phyloP scores from a whole-genome alignment of 129 eudicot species.

The Artemisia annua region DNA sequence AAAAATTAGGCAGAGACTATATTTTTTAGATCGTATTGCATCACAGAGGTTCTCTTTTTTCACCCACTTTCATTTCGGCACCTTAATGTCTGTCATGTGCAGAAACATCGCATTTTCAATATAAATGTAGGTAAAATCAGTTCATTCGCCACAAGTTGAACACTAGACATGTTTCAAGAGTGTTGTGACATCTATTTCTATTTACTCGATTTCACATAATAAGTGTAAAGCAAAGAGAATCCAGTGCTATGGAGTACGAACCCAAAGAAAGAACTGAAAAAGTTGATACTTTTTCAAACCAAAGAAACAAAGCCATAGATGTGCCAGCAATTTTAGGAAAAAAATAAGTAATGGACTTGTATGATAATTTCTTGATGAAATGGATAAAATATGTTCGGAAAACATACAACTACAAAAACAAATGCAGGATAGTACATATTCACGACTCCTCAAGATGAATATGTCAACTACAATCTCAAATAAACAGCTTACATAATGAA shows the following conservation, averaged over 20 bases:
- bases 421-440: too few relatives aligned
- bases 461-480: not conserved
- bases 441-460: too few relatives aligned
- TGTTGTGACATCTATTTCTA: not conserved
- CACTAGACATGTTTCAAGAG: not conserved
- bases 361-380: too few relatives aligned
- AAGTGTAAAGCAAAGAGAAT: not conserved
- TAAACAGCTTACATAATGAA: not conserved
- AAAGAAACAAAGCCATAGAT: not conserved
- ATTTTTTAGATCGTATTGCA: not conserved
- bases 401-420: too few relatives aligned
- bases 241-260: not conserved
- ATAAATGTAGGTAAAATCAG: not conserved
- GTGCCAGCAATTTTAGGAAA: not conserved
- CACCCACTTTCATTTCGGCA: not conserved
- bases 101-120: not conserved
- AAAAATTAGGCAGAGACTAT: not conserved
- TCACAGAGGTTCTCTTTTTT: not conserved
- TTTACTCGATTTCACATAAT: not conserved
- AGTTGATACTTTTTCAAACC: not conserved
- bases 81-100: not conserved
- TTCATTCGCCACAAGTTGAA: conserved; percentile 5
- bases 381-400: too few relatives aligned
- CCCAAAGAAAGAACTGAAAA: not conserved
- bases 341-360: too few relatives aligned